Base-by-base conservation (phyloP, 345 rosid species). In the Aquilaria sinensis region DNA sequence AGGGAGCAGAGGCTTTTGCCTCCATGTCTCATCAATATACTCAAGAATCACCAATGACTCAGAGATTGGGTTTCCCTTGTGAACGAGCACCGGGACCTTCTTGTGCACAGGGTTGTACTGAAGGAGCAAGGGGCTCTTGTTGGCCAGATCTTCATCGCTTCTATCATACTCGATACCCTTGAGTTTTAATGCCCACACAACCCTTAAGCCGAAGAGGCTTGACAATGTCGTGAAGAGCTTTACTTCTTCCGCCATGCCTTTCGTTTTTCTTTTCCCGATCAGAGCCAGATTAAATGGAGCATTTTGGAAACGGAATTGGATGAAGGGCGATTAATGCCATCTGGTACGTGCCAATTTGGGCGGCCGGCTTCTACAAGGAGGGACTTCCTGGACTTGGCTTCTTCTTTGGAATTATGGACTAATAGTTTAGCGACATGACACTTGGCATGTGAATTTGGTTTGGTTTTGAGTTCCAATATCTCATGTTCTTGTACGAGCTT, bases 211-310 rank as follows among this genome's bases (percentile, higher is more conserved):
- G 51, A 47, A 77, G 3, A 16, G 71, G 47, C 70, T 70, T 37
- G 78, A 73, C 81, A 75, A 77, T 70, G 77, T 64, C 60, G 70
- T 73, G 14, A 77, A 49, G 41, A 73, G 73, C 75, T 73, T 73
- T 60, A 73, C 77, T 60, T 62, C 77, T 51, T 56, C 74, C 34
- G 37, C 69, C 75, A 66, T 70, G 16, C 3, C 37, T 1, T 53
- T 58, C 1, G 1, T 49, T 4, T 49, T 49, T 11, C 0, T 12
- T 46, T 46, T 46, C 9, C 49, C 0, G 23, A 16, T 16, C 23
- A 16, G 23, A 16, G 23, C 23, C 23, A n/a, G n/a, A 16, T 0
- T 16, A 16, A 16, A 16, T 16, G 23, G 23, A 16, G 23, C 23
- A 16, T 16, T 16, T 16, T 16, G 23, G 23, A 16, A 16, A 0